phyloP scores from a whole-genome alignment of 257 asterid species.

The Scutellaria minor region DNA sequence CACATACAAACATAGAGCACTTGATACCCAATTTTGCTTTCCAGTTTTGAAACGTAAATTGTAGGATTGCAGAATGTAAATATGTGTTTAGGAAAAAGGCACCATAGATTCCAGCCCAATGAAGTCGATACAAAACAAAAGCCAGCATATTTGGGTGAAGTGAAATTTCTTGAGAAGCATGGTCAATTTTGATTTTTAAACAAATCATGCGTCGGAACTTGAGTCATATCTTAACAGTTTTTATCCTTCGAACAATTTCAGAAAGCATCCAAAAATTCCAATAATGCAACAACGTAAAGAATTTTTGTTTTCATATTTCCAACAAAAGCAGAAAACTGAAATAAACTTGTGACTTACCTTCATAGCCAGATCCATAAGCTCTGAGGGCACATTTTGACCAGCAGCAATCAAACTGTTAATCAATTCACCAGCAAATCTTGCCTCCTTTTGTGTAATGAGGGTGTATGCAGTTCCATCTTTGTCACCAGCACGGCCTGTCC shows the following conservation, averaged over 20 bases:
- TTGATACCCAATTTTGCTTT: conserved; percentile 5
- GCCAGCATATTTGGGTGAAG: not conserved
- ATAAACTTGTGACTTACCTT: conserved; percentile 57
- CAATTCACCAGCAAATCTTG: conserved; percentile 94
- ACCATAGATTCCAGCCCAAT: not conserved
- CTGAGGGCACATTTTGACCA: conserved; percentile 82
- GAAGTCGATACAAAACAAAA: too few relatives aligned
- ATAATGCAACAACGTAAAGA: not conserved
- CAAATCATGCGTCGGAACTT: too few relatives aligned
- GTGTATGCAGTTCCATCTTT: conserved; percentile 98
- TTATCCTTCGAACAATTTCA: not conserved
- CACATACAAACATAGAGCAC: conserved; percentile 14
- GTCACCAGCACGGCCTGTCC: conserved; percentile 99
- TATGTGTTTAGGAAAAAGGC: not conserved
- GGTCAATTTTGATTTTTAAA: not conserved
- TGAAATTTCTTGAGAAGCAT: not conserved
- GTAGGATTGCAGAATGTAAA: not conserved
- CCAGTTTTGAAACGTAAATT: not conserved
- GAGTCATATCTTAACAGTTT: not conserved
- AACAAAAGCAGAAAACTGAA: not conserved
- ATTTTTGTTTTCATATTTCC: not conserved
- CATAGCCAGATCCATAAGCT: conserved; percentile 99
- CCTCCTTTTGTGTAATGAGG: conserved; percentile 90
- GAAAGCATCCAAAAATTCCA: not conserved
- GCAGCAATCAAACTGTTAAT: conserved; percentile 96